These are phyloP conservation scores for Rubus idaeus DNA, from an alignment of 306 rosid genomes.

Conservation along the genomic window DNA sequence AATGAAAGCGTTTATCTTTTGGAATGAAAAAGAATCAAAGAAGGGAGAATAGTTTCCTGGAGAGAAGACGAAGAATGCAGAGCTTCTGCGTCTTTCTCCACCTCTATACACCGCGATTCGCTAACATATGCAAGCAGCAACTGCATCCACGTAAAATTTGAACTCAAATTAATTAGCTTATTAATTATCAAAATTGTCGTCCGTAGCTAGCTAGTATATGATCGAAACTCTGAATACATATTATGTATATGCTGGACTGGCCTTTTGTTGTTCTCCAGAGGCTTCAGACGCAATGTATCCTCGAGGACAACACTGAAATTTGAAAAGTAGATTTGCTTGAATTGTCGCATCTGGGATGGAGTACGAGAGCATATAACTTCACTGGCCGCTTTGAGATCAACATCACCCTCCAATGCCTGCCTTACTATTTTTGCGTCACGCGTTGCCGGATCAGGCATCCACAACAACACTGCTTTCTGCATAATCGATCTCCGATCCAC, in stretches of 20 bases:
- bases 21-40: too few relatives aligned
- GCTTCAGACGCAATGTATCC: slow-evolving; percentile 49
- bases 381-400: slow-evolving; percentile 57
- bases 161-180: not conserved
- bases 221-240: too few relatives aligned
- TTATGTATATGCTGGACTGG: not conserved
- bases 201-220: too few relatives aligned
- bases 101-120: slow-evolving; percentile 40
- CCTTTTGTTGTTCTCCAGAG: slow-evolving; percentile 70
- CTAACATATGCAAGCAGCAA: slow-evolving; percentile 61
- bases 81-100: slow-evolving; percentile 35
- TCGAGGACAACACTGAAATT: slow-evolving; percentile 49
- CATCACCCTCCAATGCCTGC: slow-evolving; percentile 37
- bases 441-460: slow-evolving; percentile 81
- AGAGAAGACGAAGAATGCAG: slow-evolving; percentile 3
- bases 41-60: too few relatives aligned
- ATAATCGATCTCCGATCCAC: not conserved
- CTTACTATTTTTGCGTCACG: slow-evolving; percentile 58
- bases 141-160: slow-evolving; percentile 26
- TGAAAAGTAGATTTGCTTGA: slow-evolving; percentile 58
- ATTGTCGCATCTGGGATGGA: slow-evolving; percentile 66
- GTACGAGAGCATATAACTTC: slow-evolving; percentile 81
- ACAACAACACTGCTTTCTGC: slow-evolving; percentile 66
- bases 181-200: too few relatives aligned
- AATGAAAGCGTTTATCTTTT: too few relatives aligned